phyloP scores from a whole-genome alignment of 805 yeast genomes.

The Schwanniomyces occidentalis region DNA sequence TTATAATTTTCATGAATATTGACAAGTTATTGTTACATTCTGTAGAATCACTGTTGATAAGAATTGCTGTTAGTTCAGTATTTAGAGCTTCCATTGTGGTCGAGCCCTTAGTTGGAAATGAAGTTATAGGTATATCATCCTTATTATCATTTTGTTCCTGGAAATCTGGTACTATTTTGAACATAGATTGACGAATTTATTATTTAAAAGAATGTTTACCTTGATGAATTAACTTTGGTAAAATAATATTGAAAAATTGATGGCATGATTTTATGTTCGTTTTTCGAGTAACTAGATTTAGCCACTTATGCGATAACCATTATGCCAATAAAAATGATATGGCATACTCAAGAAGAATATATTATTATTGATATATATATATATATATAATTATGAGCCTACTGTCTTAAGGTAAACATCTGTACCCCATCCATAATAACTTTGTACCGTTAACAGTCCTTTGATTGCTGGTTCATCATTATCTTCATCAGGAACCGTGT shows the following conservation, averaged over 20 bases:
- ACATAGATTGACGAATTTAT: no score
- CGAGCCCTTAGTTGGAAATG: no score
- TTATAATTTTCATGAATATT: conserved; percentile 29
- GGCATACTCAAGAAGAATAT: no score
- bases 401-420: conserved; percentile 41
- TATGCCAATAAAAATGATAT: no score
- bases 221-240: no score
- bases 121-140: no score
- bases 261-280: no score
- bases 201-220: no score
- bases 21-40: conserved; percentile 43
- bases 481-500: conserved; percentile 19
- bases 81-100: conserved; percentile 1
- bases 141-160: no score
- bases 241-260: no score
- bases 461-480: conserved; percentile 18
- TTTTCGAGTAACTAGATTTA: background rate
- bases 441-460: conserved; percentile 44
- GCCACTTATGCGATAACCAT: conserved; percentile 24
- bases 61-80: conserved; percentile 6
- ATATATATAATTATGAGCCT: conserved; percentile 1
- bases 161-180: no score
- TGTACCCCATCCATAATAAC: conserved; percentile 47
- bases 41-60: conserved; percentile 38
- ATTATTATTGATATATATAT: no score